Evolutionary conservation across 2,329 filamentous ascomycete species (phyloP).

Genomic region (Penicillium paneum): DNA sequence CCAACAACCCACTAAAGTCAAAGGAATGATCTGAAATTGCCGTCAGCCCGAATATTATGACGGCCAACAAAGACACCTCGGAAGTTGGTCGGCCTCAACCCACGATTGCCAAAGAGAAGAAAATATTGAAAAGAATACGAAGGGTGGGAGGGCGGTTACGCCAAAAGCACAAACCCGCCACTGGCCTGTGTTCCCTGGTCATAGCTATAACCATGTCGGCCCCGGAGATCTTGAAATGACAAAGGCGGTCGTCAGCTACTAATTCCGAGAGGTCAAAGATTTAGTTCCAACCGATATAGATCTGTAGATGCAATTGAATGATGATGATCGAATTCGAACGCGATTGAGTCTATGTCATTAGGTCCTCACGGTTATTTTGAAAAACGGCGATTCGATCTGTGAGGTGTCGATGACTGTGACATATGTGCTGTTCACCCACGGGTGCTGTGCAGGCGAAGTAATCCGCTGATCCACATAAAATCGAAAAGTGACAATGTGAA

Average conservation of each 20-base stretch:
- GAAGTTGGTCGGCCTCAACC: neutral
- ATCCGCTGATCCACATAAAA: slow-evolving; percentile 2
- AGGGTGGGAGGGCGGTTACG: slow-evolving; percentile 3
- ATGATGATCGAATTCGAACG: neutral
- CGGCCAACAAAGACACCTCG: neutral
- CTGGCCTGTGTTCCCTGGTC: slow-evolving; percentile 6
- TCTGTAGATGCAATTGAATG: neutral
- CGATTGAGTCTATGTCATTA: neutral
- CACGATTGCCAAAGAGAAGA: slow-evolving; percentile 4
- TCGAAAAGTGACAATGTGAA: neutral
- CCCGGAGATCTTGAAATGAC: neutral
- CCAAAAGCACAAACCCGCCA: slow-evolving; percentile 5
- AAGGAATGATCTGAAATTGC: neutral
- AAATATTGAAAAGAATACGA: slow-evolving; percentile 4
- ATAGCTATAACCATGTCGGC: neutral
- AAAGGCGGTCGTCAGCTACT: slow-evolving; percentile 6
- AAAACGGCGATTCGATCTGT: neutral
- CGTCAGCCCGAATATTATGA: neutral
- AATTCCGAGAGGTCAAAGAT: slow-evolving; percentile 1
- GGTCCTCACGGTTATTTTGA: neutral
- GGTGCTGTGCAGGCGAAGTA: slow-evolving; percentile 1
- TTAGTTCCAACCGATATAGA: neutral
- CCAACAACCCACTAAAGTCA: neutral
- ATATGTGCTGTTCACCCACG: neutral
- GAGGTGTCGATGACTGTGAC: slow-evolving; percentile 8